A percentile compares a stretch with the other conserved stretches of the same genome.
These are phyloP conservation scores for Penicillium sclerotiorum DNA, from an alignment of 2,329 filamentous ascomycete species.

Conservation along the genomic window DNA sequence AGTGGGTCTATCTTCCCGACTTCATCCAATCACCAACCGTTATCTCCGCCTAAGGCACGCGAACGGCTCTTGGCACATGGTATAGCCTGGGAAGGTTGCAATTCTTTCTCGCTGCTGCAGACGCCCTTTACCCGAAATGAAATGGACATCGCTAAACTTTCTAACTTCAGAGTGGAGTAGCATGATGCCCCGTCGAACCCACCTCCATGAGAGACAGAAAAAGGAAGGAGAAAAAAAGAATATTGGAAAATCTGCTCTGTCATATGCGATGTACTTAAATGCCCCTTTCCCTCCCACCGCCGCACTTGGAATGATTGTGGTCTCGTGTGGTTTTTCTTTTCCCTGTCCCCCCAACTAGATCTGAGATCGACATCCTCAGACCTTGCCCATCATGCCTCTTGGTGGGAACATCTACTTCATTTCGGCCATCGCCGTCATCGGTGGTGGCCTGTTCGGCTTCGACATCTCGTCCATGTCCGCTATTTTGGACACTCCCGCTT, in stretches of 20 bases:
- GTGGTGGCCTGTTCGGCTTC: conserved; percentile 60
- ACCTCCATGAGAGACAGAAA: too few relatives aligned
- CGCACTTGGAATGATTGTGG: not conserved
- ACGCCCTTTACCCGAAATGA: too few relatives aligned
- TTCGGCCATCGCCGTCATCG: conserved; percentile 27
- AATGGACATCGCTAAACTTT: too few relatives aligned
- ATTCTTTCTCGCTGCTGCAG: too few relatives aligned
- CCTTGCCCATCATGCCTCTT: conserved; percentile 7
- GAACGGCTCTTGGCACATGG: conserved; percentile 20
- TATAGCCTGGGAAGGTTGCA: conserved; percentile 10
- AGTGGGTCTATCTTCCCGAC: conserved; percentile 6
- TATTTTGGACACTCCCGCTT: conserved; percentile 10
- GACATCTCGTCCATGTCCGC: conserved; percentile 60
- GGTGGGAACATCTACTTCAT: conserved; percentile 21
- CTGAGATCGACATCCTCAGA: not conserved
- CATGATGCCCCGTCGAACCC: not conserved
- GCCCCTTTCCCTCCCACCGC: conserved; percentile 1
- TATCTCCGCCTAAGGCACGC: conserved; percentile 5
- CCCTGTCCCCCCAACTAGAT: not conserved
- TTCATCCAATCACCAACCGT: conserved; percentile 9
- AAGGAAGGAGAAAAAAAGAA: too few relatives aligned
- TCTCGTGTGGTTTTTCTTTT: not conserved
- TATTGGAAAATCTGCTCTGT: not conserved
- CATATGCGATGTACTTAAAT: conserved; percentile 6
- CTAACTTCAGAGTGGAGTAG: too few relatives aligned